Percentiles rank a stretch among this genome's conserved stretches.
These are phyloP conservation scores for Arthrobotrys pseudoclavata DNA, from an alignment of 2,329 filamentous ascomycete species.

Conservation along the genomic window DNA sequence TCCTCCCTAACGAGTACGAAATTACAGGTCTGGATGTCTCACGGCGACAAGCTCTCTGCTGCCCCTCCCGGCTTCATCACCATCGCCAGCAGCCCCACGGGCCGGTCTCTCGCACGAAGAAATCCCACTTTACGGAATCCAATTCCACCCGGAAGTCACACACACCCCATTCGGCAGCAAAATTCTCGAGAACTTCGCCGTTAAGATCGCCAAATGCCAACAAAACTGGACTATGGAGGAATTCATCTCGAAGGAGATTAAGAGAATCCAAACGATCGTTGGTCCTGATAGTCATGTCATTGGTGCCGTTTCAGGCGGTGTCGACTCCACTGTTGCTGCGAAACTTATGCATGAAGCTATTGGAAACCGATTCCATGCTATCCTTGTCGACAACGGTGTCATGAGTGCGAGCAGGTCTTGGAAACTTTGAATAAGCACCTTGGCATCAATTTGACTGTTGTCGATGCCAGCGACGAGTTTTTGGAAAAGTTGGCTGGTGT, in stretches of 20 bases:
- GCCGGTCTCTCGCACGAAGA: constrained; percentile 80
- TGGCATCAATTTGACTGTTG: constrained; percentile 89
- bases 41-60: constrained; percentile 84
- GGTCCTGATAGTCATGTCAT: constrained; percentile 86
- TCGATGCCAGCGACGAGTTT: constrained; percentile 83
- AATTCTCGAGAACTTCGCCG: constrained; percentile 84
- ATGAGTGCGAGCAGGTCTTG: constrained; percentile 88
- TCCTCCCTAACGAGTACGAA: constrained; percentile 59
- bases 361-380: constrained; percentile 84
- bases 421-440: constrained; percentile 82
- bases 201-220: constrained; percentile 82
- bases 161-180: constrained; percentile 78
- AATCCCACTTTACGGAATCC: constrained; percentile 74
- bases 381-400: constrained; percentile 87
- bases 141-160: constrained; percentile 90
- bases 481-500: constrained; percentile 81
- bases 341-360: constrained; percentile 90
- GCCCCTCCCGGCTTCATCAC: constrained; percentile 80
- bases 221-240: constrained; percentile 87
- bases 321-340: constrained; percentile 89
- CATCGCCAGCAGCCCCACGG: constrained; percentile 80
- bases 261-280: constrained; percentile 83
- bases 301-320: constrained; percentile 83
- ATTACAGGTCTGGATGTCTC: constrained; percentile 80
- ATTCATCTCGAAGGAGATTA: constrained; percentile 85